Conservation (phyloP, 164 flowering plant species). For the Litsea cubeba region DNA sequence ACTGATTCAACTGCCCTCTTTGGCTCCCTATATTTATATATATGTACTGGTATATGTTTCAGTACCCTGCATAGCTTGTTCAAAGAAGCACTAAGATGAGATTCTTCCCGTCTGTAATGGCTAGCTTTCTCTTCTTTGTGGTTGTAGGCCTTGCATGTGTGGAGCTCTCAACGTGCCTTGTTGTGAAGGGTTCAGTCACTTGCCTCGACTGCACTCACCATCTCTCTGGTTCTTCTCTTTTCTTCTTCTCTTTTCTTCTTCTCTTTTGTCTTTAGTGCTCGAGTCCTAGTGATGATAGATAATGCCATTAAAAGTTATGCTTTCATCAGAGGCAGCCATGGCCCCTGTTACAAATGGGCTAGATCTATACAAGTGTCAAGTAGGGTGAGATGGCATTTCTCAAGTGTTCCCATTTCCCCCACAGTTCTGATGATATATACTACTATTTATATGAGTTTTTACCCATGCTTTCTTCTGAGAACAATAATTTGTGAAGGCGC, state of each 20-base stretch:
- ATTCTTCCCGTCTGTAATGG: not conserved
- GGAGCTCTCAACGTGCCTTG: slow-evolving; percentile 28
- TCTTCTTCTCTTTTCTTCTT: slow-evolving; percentile 1
- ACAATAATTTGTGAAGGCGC: too few relatives aligned
- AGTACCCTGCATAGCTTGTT: not conserved
- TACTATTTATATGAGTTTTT: too few relatives aligned
- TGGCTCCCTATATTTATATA: not conserved
- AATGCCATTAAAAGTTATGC: too few relatives aligned
- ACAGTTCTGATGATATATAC: too few relatives aligned
- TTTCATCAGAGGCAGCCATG: too few relatives aligned
- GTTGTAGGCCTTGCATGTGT: slow-evolving; percentile 20
- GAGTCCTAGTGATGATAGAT: too few relatives aligned
- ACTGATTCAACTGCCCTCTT: not conserved
- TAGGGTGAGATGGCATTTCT: too few relatives aligned
- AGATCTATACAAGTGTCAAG: too few relatives aligned
- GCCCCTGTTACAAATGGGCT: too few relatives aligned
- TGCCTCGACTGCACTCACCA: slow-evolving; percentile 43
- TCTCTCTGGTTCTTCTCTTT: slow-evolving; percentile 32
- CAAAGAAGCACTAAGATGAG: slow-evolving; percentile 4
- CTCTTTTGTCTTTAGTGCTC: not conserved
- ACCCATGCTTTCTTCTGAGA: too few relatives aligned
- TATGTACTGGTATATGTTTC: not conserved
- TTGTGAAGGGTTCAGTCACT: slow-evolving; percentile 41
- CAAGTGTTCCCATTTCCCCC: too few relatives aligned
- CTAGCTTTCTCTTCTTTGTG: slow-evolving; percentile 24